A percentile compares a stretch with the other conserved stretches of the same genome.
Conservation (phyloP, 2,329 filamentous ascomycete species). For the Colletotrichum camelliae region DNA sequence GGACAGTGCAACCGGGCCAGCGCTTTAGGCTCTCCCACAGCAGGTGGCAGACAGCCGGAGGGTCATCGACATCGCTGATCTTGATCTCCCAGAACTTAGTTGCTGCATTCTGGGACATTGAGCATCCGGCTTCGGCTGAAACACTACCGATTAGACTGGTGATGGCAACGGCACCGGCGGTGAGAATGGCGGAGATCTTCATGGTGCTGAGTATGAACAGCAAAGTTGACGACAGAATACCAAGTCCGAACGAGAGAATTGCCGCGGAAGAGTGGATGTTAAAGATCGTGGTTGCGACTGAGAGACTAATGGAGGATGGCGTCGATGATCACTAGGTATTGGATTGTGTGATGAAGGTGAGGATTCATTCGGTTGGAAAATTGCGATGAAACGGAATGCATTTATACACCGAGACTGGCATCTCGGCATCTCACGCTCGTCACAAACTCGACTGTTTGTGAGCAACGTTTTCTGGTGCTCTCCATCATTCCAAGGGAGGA, state of each 20-base stretch:
- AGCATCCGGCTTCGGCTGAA: not conserved
- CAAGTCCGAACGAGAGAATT: not conserved
- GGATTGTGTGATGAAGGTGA: not conserved
- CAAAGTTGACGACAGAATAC: too few relatives aligned
- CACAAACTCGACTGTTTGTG: not conserved
- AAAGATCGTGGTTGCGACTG: not conserved
- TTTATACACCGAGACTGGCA: not conserved
- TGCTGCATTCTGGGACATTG: not conserved
- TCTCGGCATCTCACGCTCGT: accelerated
- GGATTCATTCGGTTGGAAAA: not conserved
- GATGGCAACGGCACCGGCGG: not conserved
- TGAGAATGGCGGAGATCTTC: not conserved
- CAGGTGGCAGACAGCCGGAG: not conserved
- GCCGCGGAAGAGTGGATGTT: accelerated
- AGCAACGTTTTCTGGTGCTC: not conserved
- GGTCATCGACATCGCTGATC: not conserved
- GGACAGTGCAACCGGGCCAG: not conserved
- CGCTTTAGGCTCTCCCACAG: not conserved
- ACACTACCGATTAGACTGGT: not conserved
- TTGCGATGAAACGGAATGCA: not conserved
- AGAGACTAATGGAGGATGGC: not conserved
- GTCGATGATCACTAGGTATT: not conserved
- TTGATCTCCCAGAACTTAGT: not conserved
- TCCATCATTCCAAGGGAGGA: not conserved
- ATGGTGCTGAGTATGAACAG: not conserved